phyloP scores from a whole-genome alignment of 495 filamentous ascomycete genomes.

The Trichoderma erinaceum region DNA sequence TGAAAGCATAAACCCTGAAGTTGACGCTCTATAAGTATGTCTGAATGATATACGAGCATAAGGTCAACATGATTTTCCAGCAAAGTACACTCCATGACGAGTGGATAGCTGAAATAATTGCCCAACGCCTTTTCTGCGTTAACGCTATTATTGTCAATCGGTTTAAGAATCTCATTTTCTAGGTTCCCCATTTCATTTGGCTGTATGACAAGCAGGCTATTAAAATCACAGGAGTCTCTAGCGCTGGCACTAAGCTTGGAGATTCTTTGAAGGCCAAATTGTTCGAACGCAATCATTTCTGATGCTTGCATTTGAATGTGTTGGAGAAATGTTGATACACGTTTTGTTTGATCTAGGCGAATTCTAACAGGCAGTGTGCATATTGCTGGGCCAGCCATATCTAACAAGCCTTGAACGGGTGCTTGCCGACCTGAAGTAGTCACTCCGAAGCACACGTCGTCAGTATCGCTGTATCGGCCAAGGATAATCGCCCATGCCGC shows the following conservation, averaged over 20 bases:
- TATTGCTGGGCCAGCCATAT: conserved; percentile 2
- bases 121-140: background rate
- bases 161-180: background rate
- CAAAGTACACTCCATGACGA: conserved; percentile 21
- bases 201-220: background rate
- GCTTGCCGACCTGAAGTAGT: conserved; percentile 6
- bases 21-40: conserved; percentile 18
- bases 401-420: background rate
- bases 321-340: background rate
- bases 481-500: background rate
- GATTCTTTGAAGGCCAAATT: conserved; percentile 11
- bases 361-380: conserved; percentile 2
- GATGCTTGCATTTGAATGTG: background rate
- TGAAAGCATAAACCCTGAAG: conserved; percentile 23
- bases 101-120: conserved; percentile 19
- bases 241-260: background rate
- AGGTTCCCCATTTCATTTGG: background rate
- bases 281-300: conserved; percentile 4
- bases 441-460: background rate
- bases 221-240: background rate
- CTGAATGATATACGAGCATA: conserved; percentile 18
- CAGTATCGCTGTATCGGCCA: background rate
- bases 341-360: background rate
- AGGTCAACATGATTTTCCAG: conserved; percentile 9
- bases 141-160: background rate